Evolutionary conservation across 805 yeast genomes (phyloP), one percentile per base, ranked within the genome.

Genomic region (Blastobotrys terrestris): DNA sequence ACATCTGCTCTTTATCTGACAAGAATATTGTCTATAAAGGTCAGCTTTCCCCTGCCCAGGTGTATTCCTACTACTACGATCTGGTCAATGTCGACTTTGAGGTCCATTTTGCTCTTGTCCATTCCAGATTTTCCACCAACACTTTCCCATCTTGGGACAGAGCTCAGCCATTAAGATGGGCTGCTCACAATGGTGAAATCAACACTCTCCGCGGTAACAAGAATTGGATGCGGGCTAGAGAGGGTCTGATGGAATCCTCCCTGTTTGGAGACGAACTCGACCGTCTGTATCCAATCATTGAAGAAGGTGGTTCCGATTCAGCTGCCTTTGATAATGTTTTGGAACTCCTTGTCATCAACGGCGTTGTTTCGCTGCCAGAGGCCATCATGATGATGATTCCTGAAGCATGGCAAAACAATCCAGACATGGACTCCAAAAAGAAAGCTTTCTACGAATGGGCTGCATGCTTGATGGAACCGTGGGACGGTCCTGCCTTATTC

Each of bases 121-220:
- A 92, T 74, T 91, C 98, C 20, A 83, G 99, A 69, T 92, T 92
- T 77, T 90, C 97, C 53, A 92, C 99, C 31, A 92, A 92, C 72
- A 92, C 99, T 48, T 92, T 92, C 81, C 99, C 99, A 47, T 89
- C 97, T n/a, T 92, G 99, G 99, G 99, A 94, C 73, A 83, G 99
- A 72, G 98, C 99, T 20, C 99, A 92, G 73, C 99, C 99, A 48
- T 78, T 92, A 65, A 79, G 98, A 70, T 85, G 95, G 85, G 88
- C 96, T 31, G 99, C 99, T 41, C 99, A 92, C 74, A 92, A 92
- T 70, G 99, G 99, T 77, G 99, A 92, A 73, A 94, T 92, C 70
- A 92, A 92, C 73, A 92, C 99, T 42, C 74, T 92, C 66, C 81
- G 98, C 71, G 99, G 99, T 62, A 92, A 92, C 80, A 94, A 92